Evolutionary conservation across 164 flowering plant species (phyloP), one percentile per base, ranked within the genome.

Genomic region (Liquidambar formosana): DNA sequence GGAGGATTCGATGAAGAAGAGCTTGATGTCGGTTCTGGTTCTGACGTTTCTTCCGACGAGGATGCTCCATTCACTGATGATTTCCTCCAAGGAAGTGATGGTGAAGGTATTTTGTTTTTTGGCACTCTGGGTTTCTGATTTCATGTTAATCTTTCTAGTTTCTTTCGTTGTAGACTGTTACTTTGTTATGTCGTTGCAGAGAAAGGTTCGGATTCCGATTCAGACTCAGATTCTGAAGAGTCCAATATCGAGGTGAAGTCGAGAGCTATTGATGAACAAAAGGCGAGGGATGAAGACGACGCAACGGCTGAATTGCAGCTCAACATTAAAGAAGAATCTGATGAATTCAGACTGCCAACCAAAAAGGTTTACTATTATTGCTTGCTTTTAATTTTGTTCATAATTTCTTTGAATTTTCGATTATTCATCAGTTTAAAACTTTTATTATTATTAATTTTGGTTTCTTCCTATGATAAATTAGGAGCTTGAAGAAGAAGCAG

Each of bases 401-500:
- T 27, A 33, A 46, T 59, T 51, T 25, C 11, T 15, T 46, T 22
- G 8, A 22, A 3, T 59, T 27, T 57, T 52, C 4, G 25, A 54
- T 22, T 22, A 54, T 48, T 49, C 14, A 25, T 10, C 9, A 23
- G 45, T 19, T 44, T 15, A 10, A 15, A 25, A 26, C 22, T 12
- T 27, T 1, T 57, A 4, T 19, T 59, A 41, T 68, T 41, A 18
- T 28, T 4, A 10, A 5, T 19, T 26, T 19, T 46, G 61, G 59
- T 47, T 63, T 28, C 8, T 75, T 56, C 28, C 48, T 57, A 26
- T 19, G 6, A 54, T 51, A 14, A 53, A 19, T 65, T 73, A 95
- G 99, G 98, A 95, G 72, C 90, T 93, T 77, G 90, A 89, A 72
- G 89, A 80, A 73, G 99, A 93, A 79, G 80, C 82, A 18, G 78